Conservation (phyloP, 2,329 filamentous ascomycete genomes). For the Aspergillaceae sp. region DNA sequence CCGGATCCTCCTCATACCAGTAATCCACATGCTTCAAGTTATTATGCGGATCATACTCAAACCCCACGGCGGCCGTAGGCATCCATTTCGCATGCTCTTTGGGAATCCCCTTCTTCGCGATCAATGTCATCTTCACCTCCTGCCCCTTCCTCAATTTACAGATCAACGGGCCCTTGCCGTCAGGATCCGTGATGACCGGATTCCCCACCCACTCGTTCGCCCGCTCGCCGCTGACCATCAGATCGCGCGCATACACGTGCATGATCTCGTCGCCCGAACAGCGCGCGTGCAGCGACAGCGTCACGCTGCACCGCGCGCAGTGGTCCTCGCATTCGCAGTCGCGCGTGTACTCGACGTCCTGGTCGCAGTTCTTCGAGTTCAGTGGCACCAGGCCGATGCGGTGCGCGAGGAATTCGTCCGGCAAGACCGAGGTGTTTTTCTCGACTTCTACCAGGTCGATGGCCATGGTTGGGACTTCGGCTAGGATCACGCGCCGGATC, state of each 20-base stretch:
- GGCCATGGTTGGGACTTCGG: conserved; percentile 88
- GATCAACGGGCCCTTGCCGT: conserved; percentile 73
- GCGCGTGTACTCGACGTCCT: conserved; percentile 72
- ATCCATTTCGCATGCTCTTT: conserved; percentile 99
- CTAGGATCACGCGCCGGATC: conserved; percentile 79
- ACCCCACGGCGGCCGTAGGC: conserved; percentile 82
- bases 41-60: conserved; percentile 97
- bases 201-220: conserved; percentile 67
- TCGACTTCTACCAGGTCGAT: conserved; percentile 93
- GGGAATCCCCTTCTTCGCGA: conserved; percentile 96
- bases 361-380: conserved; percentile 71
- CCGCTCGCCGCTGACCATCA: conserved; percentile 62
- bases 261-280: conserved; percentile 82
- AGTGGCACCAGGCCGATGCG: conserved; percentile 85
- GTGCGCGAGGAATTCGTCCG: conserved; percentile 92
- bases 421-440: conserved; percentile 87
- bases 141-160: conserved; percentile 85
- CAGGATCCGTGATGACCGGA: conserved; percentile 75
- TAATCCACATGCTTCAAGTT: conserved; percentile 85
- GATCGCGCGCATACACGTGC: conserved; percentile 85
- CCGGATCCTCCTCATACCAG: conserved; percentile 84
- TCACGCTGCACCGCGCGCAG: conserved; percentile 85
- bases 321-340: conserved; percentile 96
- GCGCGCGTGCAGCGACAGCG: conserved; percentile 72
- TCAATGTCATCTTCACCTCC: conserved; percentile 80